Conservation (phyloP, 257 asterid genomes). For the Misopates orontium region DNA sequence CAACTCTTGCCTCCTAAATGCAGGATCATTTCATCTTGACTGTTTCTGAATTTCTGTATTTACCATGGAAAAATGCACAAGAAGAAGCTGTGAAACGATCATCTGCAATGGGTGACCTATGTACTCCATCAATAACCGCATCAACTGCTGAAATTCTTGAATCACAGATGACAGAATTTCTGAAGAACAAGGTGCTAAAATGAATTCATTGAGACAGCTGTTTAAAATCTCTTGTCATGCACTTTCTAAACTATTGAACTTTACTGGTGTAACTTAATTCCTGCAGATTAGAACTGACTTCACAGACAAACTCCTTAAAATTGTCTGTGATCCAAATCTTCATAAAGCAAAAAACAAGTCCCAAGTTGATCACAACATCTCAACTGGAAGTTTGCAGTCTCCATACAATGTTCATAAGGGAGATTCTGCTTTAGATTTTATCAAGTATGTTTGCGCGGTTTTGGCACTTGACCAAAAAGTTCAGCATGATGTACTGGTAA, state of each 20-base stretch:
- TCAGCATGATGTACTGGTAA: slow-evolving; percentile 97
- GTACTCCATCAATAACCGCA: slow-evolving; percentile 94
- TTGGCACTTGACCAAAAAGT: slow-evolving; percentile 89
- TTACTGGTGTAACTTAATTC: slow-evolving; percentile 24
- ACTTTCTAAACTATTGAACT: slow-evolving; percentile 2
- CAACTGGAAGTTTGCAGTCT: slow-evolving; percentile 47
- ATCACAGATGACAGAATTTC: slow-evolving; percentile 62
- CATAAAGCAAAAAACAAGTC: slow-evolving; percentile 51
- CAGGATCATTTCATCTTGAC: slow-evolving; percentile 88
- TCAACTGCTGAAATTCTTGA: slow-evolving; percentile 86
- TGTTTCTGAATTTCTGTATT: slow-evolving; percentile 83
- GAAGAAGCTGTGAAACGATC: slow-evolving; percentile 72
- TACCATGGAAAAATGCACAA: slow-evolving; percentile 92
- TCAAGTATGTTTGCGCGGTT: slow-evolving; percentile 89
- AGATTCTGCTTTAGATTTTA: slow-evolving; percentile 84
- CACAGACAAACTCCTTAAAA: slow-evolving; percentile 80
- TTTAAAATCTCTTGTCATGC: slow-evolving; percentile 4
- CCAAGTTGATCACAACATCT: slow-evolving; percentile 36
- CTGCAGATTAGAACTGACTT: slow-evolving; percentile 79
- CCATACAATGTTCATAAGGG: slow-evolving; percentile 47
- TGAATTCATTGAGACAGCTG: slow-evolving; percentile 8
- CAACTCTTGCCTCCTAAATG: slow-evolving; percentile 24
- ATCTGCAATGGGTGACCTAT: slow-evolving; percentile 51
- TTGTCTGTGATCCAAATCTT: slow-evolving; percentile 77
- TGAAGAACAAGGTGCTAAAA: slow-evolving; percentile 65